Conservation (phyloP, 768 basidiomycete species). For the Dioszegia hungarica region DNA sequence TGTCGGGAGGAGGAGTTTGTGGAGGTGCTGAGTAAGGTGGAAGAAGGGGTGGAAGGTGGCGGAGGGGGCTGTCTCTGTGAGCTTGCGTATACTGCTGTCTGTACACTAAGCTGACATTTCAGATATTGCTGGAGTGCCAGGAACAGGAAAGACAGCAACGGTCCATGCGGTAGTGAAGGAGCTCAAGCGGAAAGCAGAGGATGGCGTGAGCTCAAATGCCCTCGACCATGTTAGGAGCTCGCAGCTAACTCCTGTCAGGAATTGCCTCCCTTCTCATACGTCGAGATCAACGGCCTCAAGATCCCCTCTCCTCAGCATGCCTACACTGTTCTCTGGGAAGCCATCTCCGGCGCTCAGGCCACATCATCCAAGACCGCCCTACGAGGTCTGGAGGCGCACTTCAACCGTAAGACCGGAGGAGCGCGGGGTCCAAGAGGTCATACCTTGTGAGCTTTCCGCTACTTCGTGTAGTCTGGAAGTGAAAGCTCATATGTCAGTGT, state of each 20-base stretch:
- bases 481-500: slow-evolving; percentile 59
- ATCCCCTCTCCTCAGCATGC: slow-evolving; percentile 90
- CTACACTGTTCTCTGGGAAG: slow-evolving; percentile 87
- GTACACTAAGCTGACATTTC: background rate
- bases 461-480: background rate
- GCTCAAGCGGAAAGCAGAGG: slow-evolving; percentile 79
- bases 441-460: slow-evolving; percentile 69
- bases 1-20: slow-evolving; percentile 83
- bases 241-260: slow-evolving; percentile 56
- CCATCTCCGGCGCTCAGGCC: slow-evolving; percentile 73
- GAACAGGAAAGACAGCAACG: slow-evolving; percentile 86
- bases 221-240: background rate
- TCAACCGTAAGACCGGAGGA: slow-evolving; percentile 56
- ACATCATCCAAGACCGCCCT: slow-evolving; percentile 73
- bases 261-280: slow-evolving; percentile 87
- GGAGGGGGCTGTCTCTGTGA: slow-evolving; percentile 92
- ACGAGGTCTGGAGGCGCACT: slow-evolving; percentile 70
- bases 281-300: slow-evolving; percentile 93
- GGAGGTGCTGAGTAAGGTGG: slow-evolving; percentile 67
- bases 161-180: slow-evolving; percentile 89
- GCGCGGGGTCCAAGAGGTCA: slow-evolving; percentile 66
- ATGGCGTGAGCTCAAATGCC: slow-evolving; percentile 56
- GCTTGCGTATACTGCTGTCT: slow-evolving; percentile 44
- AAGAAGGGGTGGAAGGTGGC: slow-evolving; percentile 82
- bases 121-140: slow-evolving; percentile 99